Base-by-base conservation (phyloP, 2,329 filamentous ascomycete genomes). In the Phialocephala subalpina region DNA sequence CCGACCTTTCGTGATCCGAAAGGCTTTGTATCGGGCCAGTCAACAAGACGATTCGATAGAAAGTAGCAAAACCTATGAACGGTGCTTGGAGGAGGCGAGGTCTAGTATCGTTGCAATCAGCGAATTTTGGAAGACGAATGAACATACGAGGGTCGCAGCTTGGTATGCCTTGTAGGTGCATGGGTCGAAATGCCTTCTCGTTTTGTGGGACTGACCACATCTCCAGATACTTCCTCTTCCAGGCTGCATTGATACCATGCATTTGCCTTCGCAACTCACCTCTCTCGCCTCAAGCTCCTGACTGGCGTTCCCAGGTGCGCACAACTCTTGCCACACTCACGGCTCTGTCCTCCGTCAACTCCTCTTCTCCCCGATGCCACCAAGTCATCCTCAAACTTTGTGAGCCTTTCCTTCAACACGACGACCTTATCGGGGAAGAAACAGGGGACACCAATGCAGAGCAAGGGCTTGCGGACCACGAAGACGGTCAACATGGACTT, bases 151-250 rank as follows among this genome's bases (percentile, higher is more conserved):
- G 65, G 70, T 82, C 38, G 78, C 78, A 18, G 78, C 77, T 55
- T 81, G 80, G 80, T 82, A 82, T 67, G 79, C 80, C 72, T 73
- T 82, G 68, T 71, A 36, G 60, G 75, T n/a, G n/a, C n/a, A n/a
- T n/a, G n/a, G n/a, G n/a, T n/a, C n/a, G n/a, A 73, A 47, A 22
- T 57, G 36, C 35, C 42, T 45, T 18, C 27, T 35, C 9, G 47
- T 33, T 9, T 20, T 5, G 11, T 45, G 40, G 40, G 9, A 45
- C 18, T 16, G 18, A n/a, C 47, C 20, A 60, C 8, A 18, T 9
- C 8, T 20, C 33, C 16, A 66, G 68, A 22, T 81, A 82, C 70
- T 82, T 82, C 68, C 76, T 82, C 45, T 82, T 82, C 73, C 80
- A 82, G 72, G 80, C 80, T n/a, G 79, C 77, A 25, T 69, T 82